Percentiles rank a stretch among this genome's conserved stretches.
These are phyloP conservation scores for Urtica urens DNA, from an alignment of 306 rosid species.

Conservation along the genomic window DNA sequence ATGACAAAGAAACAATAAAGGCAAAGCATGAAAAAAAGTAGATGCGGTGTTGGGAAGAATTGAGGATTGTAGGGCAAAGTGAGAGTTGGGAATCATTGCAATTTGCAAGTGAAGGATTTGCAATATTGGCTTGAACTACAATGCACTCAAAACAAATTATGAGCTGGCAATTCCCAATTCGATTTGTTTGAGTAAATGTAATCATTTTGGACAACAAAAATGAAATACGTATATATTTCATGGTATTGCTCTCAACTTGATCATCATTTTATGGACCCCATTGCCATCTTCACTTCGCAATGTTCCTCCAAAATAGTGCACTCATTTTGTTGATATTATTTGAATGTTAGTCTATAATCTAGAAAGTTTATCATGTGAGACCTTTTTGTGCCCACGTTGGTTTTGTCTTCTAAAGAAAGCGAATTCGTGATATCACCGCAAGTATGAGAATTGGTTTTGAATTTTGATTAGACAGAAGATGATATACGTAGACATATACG, in stretches of 20 bases:
- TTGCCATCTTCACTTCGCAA: neutral
- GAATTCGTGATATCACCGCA: no score
- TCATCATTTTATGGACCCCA: neutral
- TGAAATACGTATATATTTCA: no score
- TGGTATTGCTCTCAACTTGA: neutral
- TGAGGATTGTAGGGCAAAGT: conserved; percentile 8
- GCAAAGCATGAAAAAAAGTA: neutral
- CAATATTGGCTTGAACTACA: conserved; percentile 28
- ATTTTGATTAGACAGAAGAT: no score
- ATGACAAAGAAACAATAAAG: neutral
- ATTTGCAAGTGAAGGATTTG: neutral
- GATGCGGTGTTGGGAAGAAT: neutral
- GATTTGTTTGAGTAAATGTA: neutral
- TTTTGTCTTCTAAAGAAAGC: no score
- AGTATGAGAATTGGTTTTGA: no score
- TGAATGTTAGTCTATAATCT: neutral
- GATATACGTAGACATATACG: no score
- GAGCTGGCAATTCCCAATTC: conserved; percentile 9
- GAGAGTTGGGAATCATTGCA: conserved; percentile 15
- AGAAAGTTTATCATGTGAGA: neutral
- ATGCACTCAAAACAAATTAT: conserved; percentile 37
- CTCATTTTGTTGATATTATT: no score
- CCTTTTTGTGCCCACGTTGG: neutral
- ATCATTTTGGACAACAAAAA: neutral
- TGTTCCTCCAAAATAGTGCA: no score